phyloP scores from a whole-genome alignment of 2,329 filamentous ascomycete species.

The Fusarium newnesense region DNA sequence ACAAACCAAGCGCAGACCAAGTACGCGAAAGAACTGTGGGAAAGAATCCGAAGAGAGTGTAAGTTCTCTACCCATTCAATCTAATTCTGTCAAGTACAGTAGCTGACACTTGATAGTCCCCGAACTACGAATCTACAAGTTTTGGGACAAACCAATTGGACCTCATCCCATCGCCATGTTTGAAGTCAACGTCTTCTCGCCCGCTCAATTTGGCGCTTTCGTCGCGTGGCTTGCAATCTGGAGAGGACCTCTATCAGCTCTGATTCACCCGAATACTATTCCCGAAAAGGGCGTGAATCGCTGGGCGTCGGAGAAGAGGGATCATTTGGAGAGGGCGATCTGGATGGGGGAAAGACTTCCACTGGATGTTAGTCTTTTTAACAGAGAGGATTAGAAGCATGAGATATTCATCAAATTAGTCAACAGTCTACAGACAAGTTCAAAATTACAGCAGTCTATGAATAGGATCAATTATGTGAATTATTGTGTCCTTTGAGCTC shows the following conservation, averaged over 20 bases:
- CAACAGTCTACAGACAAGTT: rapidly evolving
- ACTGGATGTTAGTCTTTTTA: slow-evolving; percentile 56
- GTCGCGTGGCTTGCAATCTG: slow-evolving; percentile 86
- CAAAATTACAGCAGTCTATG: rapidly evolving
- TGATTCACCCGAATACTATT: slow-evolving; percentile 87
- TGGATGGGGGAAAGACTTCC: slow-evolving; percentile 78
- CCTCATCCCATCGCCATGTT: slow-evolving; percentile 91
- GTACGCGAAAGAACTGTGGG: slow-evolving; percentile 79
- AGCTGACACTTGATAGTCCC: slow-evolving; percentile 66
- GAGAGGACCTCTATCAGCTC: slow-evolving; percentile 79
- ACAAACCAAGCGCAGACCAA: slow-evolving; percentile 68
- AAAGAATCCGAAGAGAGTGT: slow-evolving; percentile 85
- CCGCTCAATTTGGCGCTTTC: slow-evolving; percentile 89
- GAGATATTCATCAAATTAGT: rapidly evolving
- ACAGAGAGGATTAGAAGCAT: background rate
- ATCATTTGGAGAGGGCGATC: slow-evolving; percentile 75
- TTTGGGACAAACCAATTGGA: slow-evolving; percentile 82
- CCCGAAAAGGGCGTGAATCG: slow-evolving; percentile 49
- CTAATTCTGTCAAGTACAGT: rapidly evolving
- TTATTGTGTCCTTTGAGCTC: background rate
- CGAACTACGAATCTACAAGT: slow-evolving; percentile 81
- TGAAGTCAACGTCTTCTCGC: slow-evolving; percentile 88
- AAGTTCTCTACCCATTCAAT: slow-evolving; percentile 41
- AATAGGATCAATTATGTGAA: background rate
- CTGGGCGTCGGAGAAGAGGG: slow-evolving; percentile 54